Evolutionary conservation across 345 rosid species (phyloP).

Genomic region (Garcia nutans): DNA sequence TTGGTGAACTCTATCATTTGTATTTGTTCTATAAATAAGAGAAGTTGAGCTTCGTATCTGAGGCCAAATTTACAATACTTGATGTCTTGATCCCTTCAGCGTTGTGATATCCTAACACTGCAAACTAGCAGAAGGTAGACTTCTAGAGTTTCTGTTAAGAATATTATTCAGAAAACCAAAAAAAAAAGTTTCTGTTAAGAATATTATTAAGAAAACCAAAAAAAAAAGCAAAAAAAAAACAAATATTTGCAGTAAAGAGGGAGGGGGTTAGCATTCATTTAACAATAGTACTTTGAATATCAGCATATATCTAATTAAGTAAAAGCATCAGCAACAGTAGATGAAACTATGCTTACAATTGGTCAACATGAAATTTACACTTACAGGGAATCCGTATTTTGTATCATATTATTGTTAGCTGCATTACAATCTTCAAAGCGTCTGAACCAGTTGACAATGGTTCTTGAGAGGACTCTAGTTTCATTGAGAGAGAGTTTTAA

Average conservation of each 20-base stretch:
- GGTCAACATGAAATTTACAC: not conserved
- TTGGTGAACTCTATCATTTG: not conserved
- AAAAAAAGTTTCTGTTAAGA: too few relatives aligned
- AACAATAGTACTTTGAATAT: not conserved
- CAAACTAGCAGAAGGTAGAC: not conserved
- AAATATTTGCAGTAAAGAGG: too few relatives aligned
- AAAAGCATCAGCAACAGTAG: not conserved
- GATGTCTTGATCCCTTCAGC: too few relatives aligned
- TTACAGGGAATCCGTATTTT: not conserved
- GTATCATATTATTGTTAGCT: not conserved
- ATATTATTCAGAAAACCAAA: not conserved
- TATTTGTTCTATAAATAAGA: conserved; percentile 3
- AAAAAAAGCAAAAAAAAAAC: too few relatives aligned
- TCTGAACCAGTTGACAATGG: conserved; percentile 71
- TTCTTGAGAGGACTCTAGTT: conserved; percentile 60
- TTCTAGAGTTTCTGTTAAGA: not conserved
- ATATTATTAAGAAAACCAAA: too few relatives aligned
- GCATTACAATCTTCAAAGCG: conserved; percentile 48
- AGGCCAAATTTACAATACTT: too few relatives aligned
- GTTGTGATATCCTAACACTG: not conserved
- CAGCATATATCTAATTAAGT: not conserved
- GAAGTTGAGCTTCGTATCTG: not conserved
- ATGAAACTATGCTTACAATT: not conserved
- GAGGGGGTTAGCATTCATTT: too few relatives aligned
- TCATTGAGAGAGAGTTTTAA: conserved; percentile 77